These are phyloP conservation scores for Penicillium maclennaniae DNA, from an alignment of 495 filamentous ascomycete species.

Conservation along the genomic window DNA sequence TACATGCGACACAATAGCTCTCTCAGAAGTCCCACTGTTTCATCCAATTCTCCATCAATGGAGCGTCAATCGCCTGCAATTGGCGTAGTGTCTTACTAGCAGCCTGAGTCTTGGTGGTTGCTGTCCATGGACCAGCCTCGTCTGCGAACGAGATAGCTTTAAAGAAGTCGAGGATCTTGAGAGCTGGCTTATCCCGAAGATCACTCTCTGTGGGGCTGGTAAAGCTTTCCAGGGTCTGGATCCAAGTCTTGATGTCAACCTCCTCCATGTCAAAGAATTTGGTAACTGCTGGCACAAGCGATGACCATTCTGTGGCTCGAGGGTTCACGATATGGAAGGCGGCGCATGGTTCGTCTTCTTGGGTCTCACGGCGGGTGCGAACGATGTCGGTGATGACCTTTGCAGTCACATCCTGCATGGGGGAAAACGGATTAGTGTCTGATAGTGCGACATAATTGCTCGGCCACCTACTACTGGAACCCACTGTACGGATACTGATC, in stretches of 20 bases:
- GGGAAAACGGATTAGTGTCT: neutral
- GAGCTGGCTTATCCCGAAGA: conserved; percentile 19
- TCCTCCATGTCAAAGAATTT: conserved; percentile 5
- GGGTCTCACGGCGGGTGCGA: conserved; percentile 3
- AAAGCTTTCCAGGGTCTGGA: conserved; percentile 12
- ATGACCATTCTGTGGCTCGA: conserved; percentile 11
- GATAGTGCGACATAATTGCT: neutral
- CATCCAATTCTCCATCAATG: conserved; percentile 13
- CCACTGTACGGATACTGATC: conserved; percentile 15
- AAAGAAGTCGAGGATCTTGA: conserved; percentile 26
- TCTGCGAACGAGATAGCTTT: conserved; percentile 3
- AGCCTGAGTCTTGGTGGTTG: neutral
- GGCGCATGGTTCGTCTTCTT: conserved; percentile 3
- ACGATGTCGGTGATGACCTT: conserved; percentile 16
- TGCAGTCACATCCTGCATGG: conserved; percentile 10
- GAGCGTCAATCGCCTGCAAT: conserved; percentile 1
- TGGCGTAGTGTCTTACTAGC: conserved; percentile 7
- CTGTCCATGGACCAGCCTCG: conserved; percentile 3
- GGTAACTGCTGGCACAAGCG: conserved; percentile 8
- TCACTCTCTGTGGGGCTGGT: conserved; percentile 9
- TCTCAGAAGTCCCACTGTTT: conserved; percentile 11
- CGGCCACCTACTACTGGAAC: conserved; percentile 13
- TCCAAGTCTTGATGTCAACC: conserved; percentile 18
- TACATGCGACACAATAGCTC: too few relatives aligned
- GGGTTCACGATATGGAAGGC: conserved; percentile 30